Conservation (phyloP, 2,329 filamentous ascomycete genomes). For the Escovopsis weberi region DNA sequence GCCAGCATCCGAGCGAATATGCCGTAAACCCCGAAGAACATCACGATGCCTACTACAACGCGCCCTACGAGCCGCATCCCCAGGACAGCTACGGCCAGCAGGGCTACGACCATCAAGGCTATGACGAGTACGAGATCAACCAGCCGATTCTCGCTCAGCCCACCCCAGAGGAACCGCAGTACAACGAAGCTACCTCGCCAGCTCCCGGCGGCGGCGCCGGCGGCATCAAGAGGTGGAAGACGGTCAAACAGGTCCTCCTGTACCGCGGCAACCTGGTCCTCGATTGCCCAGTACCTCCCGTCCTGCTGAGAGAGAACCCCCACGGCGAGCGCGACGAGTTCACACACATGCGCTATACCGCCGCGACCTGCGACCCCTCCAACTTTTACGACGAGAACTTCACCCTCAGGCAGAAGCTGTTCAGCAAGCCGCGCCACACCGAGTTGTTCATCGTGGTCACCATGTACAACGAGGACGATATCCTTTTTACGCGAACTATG, state of each 20-base stretch:
- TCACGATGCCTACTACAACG: constrained; percentile 75
- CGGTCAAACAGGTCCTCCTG: constrained; percentile 93
- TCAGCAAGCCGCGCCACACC: constrained; percentile 82
- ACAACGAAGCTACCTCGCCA: too few species aligned
- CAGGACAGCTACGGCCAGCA: constrained; percentile 20
- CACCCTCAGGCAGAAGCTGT: constrained; percentile 79
- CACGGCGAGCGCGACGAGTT: constrained; percentile 88
- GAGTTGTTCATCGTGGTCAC: constrained; percentile 94
- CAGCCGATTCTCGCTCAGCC: constrained; percentile 62
- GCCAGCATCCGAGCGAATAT: constrained; percentile 47
- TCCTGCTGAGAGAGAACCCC: constrained; percentile 71
- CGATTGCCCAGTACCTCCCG: constrained; percentile 87
- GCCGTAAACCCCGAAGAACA: constrained; percentile 70
- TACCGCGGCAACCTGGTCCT: constrained; percentile 95
- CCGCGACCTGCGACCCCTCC: constrained; percentile 82
- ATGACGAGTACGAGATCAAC: constrained; percentile 51
- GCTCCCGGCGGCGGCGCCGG: constrained; percentile 18
- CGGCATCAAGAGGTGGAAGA: constrained; percentile 83
- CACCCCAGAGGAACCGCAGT: constrained; percentile 26
- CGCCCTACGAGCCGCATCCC: constrained; percentile 60
- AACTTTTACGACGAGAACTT: constrained; percentile 84
- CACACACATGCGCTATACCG: constrained; percentile 85
- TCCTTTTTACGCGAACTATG: constrained; percentile 91
- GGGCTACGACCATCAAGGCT: constrained; percentile 33
- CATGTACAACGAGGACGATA: constrained; percentile 98